These are phyloP conservation scores for Leishmania mexicana DNA, from an alignment of 208 protist genomes.

Conservation along the genomic window DNA sequence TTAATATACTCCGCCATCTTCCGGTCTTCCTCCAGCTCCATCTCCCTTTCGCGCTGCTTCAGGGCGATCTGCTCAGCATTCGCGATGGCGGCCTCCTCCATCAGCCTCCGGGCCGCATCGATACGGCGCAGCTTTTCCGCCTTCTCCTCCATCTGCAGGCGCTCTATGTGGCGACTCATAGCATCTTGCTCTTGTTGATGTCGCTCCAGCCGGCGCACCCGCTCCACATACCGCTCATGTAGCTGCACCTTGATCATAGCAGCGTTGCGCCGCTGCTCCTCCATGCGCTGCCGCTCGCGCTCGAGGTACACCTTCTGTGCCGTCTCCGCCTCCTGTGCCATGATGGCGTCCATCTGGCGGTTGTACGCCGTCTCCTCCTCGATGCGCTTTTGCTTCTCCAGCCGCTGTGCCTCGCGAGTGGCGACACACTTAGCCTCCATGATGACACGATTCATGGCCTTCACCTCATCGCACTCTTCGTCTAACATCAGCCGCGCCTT, in stretches of 20 bases:
- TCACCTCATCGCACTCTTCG: constrained; percentile 92
- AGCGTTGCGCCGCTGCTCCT: constrained; percentile 83
- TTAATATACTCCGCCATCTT: constrained; percentile 88
- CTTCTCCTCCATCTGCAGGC: constrained; percentile 85
- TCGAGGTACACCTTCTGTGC: constrained; percentile 92
- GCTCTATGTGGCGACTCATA: constrained; percentile 90
- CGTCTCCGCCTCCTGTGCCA: constrained; percentile 84
- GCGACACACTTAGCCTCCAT: constrained; percentile 92
- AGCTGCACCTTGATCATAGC: constrained; percentile 91
- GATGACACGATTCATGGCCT: constrained; percentile 93
- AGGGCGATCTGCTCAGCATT: constrained; percentile 94
- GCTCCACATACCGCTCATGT: constrained; percentile 84
- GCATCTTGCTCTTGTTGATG: constrained; percentile 94
- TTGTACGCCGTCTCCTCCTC: constrained; percentile 78
- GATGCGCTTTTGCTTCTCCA: constrained; percentile 71
- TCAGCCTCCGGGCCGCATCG: constrained; percentile 72
- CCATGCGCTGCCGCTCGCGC: constrained; percentile 80
- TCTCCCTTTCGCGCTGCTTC: constrained; percentile 79
- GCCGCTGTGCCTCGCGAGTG: constrained; percentile 87
- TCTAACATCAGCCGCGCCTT: constrained; percentile 78
- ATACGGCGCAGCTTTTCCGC: constrained; percentile 84
- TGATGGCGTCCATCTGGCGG: constrained; percentile 73
- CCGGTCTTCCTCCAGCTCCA: constrained; percentile 86
- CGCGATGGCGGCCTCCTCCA: constrained; percentile 93
- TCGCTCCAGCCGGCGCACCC: constrained; percentile 86